These are phyloP conservation scores for Camelina laxa DNA, from an alignment of 345 rosid genomes.

Conservation along the genomic window DNA sequence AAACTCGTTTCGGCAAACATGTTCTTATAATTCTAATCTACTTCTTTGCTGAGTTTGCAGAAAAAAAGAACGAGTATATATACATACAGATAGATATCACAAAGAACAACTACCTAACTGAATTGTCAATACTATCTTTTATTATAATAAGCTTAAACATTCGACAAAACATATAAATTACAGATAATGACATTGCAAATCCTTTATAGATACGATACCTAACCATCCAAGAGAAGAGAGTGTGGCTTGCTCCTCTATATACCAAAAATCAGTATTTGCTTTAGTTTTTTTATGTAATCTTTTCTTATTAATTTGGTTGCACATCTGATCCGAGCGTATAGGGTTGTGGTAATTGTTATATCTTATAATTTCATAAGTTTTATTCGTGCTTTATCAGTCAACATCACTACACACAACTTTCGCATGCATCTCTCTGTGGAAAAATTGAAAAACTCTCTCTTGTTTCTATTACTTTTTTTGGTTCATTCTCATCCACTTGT, in stretches of 20 bases:
- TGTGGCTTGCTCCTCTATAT: background rate
- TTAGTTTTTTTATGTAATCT: no score
- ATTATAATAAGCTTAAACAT: background rate
- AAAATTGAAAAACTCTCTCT: no score
- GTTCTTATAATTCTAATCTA: no score
- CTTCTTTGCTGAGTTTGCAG: background rate
- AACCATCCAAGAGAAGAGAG: background rate
- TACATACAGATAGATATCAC: background rate
- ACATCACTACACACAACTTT: no score
- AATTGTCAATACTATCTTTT: background rate
- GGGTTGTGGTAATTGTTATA: no score
- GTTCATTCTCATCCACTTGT: no score
- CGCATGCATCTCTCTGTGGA: no score
- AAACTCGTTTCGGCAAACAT: background rate
- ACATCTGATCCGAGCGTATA: no score
- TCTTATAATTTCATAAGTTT: no score
- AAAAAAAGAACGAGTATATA: background rate
- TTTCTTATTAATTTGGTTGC: no score
- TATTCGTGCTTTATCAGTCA: no score
- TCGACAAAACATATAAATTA: background rate
- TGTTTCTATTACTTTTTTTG: no score
- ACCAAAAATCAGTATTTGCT: background rate
- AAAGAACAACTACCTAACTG: background rate
- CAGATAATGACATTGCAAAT: background rate
- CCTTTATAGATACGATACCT: background rate